Conservation (phyloP, 2,329 filamentous ascomycete species). For the Tolypocladium cylindrosporum region DNA sequence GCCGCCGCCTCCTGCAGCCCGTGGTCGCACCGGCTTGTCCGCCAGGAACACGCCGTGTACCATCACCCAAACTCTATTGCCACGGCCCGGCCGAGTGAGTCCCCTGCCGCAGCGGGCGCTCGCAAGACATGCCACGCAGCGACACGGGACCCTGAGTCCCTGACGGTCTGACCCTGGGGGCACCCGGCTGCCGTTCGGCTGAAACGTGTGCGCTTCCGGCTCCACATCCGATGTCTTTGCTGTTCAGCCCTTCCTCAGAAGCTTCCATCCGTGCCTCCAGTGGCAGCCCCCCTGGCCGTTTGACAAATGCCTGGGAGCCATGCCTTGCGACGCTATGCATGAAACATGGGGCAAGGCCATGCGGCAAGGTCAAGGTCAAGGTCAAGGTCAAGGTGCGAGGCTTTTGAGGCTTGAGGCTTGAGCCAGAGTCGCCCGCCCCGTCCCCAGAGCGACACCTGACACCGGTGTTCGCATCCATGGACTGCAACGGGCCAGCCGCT, state of each 20-base stretch:
- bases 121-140: neutral
- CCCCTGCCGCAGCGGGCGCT: neutral
- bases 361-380: neutral
- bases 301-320: conserved; percentile 4
- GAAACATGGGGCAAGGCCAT: conserved; percentile 4
- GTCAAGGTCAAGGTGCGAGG: neutral
- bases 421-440: neutral
- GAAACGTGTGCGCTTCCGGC: neutral
- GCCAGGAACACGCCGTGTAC: neutral
- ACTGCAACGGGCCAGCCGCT: neutral
- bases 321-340: conserved; percentile 2
- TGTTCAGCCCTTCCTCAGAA: neutral
- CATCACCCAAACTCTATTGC: neutral
- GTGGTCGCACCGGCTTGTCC: neutral
- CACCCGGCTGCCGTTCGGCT: neutral
- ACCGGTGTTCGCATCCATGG: neutral
- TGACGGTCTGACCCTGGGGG: neutral
- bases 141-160: neutral
- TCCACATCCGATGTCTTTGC: neutral
- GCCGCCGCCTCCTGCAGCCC: neutral
- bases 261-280: neutral
- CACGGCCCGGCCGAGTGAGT: neutral
- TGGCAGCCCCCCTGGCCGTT: neutral
- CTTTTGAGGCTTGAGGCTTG: neutral
- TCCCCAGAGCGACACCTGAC: neutral